Conservation (phyloP, 2,329 filamentous ascomycete genomes). For the Sphaerostilbella broomeana region DNA sequence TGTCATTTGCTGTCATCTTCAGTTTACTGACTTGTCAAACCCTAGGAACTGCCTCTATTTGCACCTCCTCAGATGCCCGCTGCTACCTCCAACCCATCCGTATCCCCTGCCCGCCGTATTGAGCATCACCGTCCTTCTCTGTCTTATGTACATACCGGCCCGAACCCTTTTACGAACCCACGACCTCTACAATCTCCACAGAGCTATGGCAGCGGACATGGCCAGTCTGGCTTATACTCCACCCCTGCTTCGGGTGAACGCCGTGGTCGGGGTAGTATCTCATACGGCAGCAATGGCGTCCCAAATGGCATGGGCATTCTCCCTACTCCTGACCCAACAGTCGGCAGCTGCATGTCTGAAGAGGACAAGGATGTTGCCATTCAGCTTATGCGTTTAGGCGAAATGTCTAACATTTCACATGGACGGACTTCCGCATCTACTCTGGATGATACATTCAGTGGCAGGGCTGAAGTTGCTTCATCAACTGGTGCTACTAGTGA, state of each 20-base stretch:
- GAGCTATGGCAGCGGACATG: slow-evolving; percentile 51
- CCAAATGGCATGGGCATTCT: slow-evolving; percentile 50
- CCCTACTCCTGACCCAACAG: slow-evolving; percentile 93
- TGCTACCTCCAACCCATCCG: slow-evolving; percentile 92
- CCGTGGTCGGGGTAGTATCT: slow-evolving; percentile 58
- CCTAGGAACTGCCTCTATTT: slow-evolving; percentile 88
- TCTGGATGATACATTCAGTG: slow-evolving; percentile 87
- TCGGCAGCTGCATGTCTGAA: slow-evolving; percentile 94
- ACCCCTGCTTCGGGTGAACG: slow-evolving; percentile 57
- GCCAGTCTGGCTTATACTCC: slow-evolving; percentile 51
- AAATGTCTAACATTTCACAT: slow-evolving; percentile 88
- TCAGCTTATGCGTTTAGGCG: slow-evolving; percentile 91
- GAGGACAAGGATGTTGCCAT: slow-evolving; percentile 90
- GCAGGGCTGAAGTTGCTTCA: slow-evolving; percentile 75
- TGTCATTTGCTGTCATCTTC: slow-evolving; percentile 3
- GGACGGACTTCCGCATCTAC: slow-evolving; percentile 91
- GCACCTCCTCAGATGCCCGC: slow-evolving; percentile 90
- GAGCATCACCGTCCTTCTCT: slow-evolving; percentile 60
- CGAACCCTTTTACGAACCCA: slow-evolving; percentile 73
- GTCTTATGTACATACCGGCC: slow-evolving; percentile 68
- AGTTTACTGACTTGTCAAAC: slow-evolving; percentile 27
- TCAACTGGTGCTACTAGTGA: slow-evolving; percentile 82
- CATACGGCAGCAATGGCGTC: slow-evolving; percentile 42
- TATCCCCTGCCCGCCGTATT: slow-evolving; percentile 81
- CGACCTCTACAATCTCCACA: slow-evolving; percentile 79